Evolutionary conservation across 371 early-diverging fungal genomes (phyloP), one percentile per base, ranked within the genome.

Genomic region (Zopfochytrium polystomum): DNA sequence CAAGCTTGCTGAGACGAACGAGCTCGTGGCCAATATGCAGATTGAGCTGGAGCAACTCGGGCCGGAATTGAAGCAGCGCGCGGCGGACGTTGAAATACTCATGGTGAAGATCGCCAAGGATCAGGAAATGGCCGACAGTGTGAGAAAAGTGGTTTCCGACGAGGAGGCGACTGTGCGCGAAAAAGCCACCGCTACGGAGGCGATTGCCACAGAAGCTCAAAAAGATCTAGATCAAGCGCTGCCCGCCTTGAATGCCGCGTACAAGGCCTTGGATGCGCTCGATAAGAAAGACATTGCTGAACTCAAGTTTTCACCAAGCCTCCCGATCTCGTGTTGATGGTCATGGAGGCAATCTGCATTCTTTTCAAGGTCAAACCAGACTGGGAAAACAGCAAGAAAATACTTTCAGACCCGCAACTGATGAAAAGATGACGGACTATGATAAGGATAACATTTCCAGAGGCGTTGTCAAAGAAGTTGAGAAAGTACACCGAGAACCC

Each of bases 281-380:
- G 78, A 78, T 32, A 78, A 78, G 42, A 78, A 78, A 44, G 78
- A 78, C 53, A 74, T 78, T 67, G 74, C 78, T 1, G 78, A 78
- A 59, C 63, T 78, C 43, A 78, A 78, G 50, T 75, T 70, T 78
- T 66, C 54, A 54, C 78, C 3, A 78, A 78, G 51, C 78, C 78
- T 15, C 78, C 78, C 20, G 78, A 78, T 47, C 60, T 66, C 13
- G 78, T 78, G 22, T 26, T 72, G 50, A 61, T 76, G 66, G 78
- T 78, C 1, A 70, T 78, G 74, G 78, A 78, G 62, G 75, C 78
- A 2, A 66, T 78, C 52, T 78, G 78, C 58, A 76, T 75, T 34
- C 47, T 78, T 9, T 78, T 78, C 59, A 77, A 77, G 44, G 58
- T 67, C 9, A 77, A 77, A 42, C 77, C 77, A 2, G 76, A 77